These are phyloP conservation scores for Wickerhamiella cacticola DNA, from an alignment of 805 yeast genomes.

Conservation along the genomic window DNA sequence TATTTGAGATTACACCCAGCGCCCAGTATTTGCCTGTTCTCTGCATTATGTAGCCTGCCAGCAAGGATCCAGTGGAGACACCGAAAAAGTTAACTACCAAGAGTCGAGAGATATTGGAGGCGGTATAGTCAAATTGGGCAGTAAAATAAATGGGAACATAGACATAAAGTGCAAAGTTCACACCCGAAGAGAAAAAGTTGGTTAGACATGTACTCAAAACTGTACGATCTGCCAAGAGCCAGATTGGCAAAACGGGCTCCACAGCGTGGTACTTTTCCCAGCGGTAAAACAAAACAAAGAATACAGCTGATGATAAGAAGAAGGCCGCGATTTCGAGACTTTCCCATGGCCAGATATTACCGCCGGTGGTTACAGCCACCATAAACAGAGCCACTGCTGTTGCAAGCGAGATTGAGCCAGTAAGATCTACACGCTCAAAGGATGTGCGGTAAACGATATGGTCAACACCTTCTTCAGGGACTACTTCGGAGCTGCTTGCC, in stretches of 20 bases:
- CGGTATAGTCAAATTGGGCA: constrained; percentile 50
- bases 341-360: constrained; percentile 39
- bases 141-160: constrained; percentile 62
- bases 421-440: constrained; percentile 49
- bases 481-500: constrained; percentile 15
- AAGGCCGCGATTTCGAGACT: constrained; percentile 23
- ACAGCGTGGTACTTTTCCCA: constrained; percentile 41
- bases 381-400: constrained; percentile 44
- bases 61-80: constrained; percentile 53
- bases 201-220: constrained; percentile 55
- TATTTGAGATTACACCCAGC: constrained; percentile 35
- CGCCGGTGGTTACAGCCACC: constrained; percentile 56
- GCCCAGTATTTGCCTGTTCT: constrained; percentile 52
- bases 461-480: constrained; percentile 24
- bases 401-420: constrained; percentile 54
- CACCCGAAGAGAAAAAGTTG: constrained; percentile 62
- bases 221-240: constrained; percentile 44
- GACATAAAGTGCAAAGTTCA: constrained; percentile 48
- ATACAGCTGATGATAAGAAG: constrained; percentile 25
- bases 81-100: constrained; percentile 47
- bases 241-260: constrained; percentile 59
- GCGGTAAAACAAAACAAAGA: constrained; percentile 35
- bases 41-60: constrained; percentile 56
- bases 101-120: constrained; percentile 68
- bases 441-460: constrained; percentile 34